Conservation (phyloP, 2,329 filamentous ascomycete species). For the Claviceps africana region DNA sequence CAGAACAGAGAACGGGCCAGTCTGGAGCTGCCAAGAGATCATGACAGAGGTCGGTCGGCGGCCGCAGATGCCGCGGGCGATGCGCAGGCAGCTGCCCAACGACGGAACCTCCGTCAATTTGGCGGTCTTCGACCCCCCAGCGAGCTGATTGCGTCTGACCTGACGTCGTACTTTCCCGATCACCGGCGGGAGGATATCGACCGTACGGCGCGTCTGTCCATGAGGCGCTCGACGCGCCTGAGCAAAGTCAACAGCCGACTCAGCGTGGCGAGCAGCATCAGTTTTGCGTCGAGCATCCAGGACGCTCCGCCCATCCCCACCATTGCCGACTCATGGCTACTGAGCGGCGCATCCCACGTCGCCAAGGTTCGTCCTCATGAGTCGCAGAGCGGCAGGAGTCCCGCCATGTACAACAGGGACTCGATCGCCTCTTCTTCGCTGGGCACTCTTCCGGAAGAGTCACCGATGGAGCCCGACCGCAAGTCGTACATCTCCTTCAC, state of each 20-base stretch:
- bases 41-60: conserved; percentile 40
- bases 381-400: conserved; percentile 31
- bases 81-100: conserved; percentile 22
- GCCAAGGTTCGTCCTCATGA: conserved; percentile 27
- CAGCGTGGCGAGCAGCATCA: conserved; percentile 86
- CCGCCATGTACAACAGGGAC: conserved; percentile 50
- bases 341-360: conserved; percentile 28
- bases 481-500: conserved; percentile 89
- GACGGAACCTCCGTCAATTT: conserved; percentile 58
- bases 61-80: conserved; percentile 19
- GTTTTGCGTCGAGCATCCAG: conserved; percentile 79
- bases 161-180: conserved; percentile 94
- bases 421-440: conserved; percentile 81
- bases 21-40: conserved; percentile 39
- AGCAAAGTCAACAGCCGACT: conserved; percentile 88
- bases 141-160: conserved; percentile 90
- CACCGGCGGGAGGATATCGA: conserved; percentile 91
- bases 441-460: conserved; percentile 84
- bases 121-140: conserved; percentile 87
- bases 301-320: conserved; percentile 92
- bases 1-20: conserved; percentile 52
- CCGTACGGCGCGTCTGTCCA: conserved; percentile 82
- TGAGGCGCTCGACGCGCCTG: conserved; percentile 76
- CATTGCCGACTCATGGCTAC: conserved; percentile 92
- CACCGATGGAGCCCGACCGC: conserved; percentile 69